A percentile compares a stretch with the other conserved stretches of the same genome.
phyloP scores from a whole-genome alignment of 441 rosid genomes.

The Populus hybrid region DNA sequence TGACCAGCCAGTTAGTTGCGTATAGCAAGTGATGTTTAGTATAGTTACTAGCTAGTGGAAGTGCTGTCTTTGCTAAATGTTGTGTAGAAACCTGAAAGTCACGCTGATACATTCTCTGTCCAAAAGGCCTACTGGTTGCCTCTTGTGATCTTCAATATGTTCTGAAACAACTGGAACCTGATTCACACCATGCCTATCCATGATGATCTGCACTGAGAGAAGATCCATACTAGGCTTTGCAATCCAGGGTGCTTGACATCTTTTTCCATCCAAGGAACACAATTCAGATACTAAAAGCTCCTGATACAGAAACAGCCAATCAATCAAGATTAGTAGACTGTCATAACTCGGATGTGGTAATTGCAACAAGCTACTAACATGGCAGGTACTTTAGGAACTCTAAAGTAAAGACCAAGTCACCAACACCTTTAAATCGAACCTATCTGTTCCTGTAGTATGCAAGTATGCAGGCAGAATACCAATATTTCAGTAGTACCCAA shows the following conservation, averaged over 20 bases:
- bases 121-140: conserved; percentile 68
- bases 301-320: conserved; percentile 36
- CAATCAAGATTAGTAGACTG: conserved; percentile 1
- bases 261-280: conserved; percentile 46
- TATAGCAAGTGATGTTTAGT: not conserved
- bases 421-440: not conserved
- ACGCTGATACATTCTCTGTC: conserved; percentile 76
- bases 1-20: not conserved
- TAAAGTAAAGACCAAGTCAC: not conserved
- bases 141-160: conserved; percentile 34
- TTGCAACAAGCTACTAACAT: not conserved
- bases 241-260: conserved; percentile 56
- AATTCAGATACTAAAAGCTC: conserved; percentile 60
- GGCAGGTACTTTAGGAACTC: conserved; percentile 1
- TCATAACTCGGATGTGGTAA: not conserved
- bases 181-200: conserved; percentile 53
- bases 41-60: not conserved
- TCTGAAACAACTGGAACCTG: conserved; percentile 76
- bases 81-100: conserved; percentile 53
- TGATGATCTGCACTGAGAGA: conserved; percentile 48
- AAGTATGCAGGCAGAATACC: not conserved
- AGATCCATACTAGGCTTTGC: conserved; percentile 80
- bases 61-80: conserved; percentile 8
- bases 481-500: not conserved
- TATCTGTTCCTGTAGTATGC: not conserved